Percentiles rank a stretch among this genome's conserved stretches.
phyloP scores from a whole-genome alignment of 805 yeast genomes.

The Yarrowia phangngaensis region DNA sequence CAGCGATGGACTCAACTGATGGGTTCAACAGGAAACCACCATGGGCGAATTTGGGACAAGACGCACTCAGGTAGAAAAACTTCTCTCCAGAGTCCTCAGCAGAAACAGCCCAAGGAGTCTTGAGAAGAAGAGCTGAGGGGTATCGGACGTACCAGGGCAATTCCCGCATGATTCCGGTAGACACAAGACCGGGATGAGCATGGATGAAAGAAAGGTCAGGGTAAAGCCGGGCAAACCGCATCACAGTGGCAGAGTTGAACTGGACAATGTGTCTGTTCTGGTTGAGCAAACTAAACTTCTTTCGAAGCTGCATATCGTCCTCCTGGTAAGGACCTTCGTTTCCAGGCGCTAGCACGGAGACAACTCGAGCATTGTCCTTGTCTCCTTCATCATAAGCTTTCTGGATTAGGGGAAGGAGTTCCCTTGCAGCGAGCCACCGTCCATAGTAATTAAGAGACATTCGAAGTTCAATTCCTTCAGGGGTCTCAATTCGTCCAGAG shows the following conservation, averaged over 20 bases:
- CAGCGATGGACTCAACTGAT: constrained; percentile 23
- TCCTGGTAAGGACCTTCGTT: constrained; percentile 30
- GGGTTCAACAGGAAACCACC: constrained; percentile 31
- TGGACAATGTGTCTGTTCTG: constrained; percentile 29
- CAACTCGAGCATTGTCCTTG: constrained; percentile 34
- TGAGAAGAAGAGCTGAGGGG: constrained; percentile 17
- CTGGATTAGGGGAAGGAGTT: constrained; percentile 33
- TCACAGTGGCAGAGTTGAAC: constrained; percentile 32
- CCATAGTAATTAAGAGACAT: constrained; percentile 36
- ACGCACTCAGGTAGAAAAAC: constrained; percentile 31
- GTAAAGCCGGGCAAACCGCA: constrained; percentile 30
- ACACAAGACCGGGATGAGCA: constrained; percentile 35
- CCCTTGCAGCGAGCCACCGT: constrained; percentile 33
- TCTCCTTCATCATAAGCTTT: constrained; percentile 29
- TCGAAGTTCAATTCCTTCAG: constrained; percentile 35
- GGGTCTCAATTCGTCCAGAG: constrained; percentile 40
- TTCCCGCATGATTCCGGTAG: constrained; percentile 30
- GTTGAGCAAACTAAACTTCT: constrained; percentile 29
- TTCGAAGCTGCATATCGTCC: constrained; percentile 35
- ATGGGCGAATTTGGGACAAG: constrained; percentile 29
- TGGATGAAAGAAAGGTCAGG: constrained; percentile 33
- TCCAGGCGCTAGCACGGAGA: constrained; percentile 35
- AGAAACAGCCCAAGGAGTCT: constrained; percentile 24
- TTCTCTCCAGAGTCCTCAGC: constrained; percentile 32
- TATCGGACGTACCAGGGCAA: constrained; percentile 32